Conservation (phyloP, 306 rosid species). For the Dalbergia cochinchinensis region DNA sequence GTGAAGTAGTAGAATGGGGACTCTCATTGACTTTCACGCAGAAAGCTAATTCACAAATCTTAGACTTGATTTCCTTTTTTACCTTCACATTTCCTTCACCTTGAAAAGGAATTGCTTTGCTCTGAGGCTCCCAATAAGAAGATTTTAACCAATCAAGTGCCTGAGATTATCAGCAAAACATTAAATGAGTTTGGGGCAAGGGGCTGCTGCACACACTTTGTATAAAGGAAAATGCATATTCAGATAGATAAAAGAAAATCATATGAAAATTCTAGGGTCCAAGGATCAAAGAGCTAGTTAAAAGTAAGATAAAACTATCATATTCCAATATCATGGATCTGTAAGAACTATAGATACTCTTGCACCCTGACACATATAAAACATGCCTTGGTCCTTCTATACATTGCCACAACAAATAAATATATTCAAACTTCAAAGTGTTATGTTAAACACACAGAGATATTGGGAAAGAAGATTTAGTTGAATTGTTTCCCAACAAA, state of each 20-base stretch:
- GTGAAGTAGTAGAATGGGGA: slow-evolving; percentile 50
- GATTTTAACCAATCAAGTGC: slow-evolving; percentile 94
- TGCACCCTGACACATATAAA: not conserved
- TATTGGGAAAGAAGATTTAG: slow-evolving; percentile 10
- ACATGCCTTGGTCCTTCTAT: not conserved
- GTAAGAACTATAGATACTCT: not conserved
- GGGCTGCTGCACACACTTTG: not conserved
- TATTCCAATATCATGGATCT: slow-evolving; percentile 38
- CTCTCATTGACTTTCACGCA: slow-evolving; percentile 58
- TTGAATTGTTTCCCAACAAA: slow-evolving; percentile 13
- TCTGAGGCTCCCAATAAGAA: slow-evolving; percentile 96
- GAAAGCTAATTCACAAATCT: slow-evolving; percentile 67
- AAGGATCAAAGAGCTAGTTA: slow-evolving; percentile 15
- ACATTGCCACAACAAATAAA: not conserved
- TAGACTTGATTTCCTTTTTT: slow-evolving; percentile 69
- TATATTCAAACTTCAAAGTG: not conserved
- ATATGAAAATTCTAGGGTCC: not conserved
- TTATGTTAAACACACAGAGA: not conserved
- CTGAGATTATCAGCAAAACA: slow-evolving; percentile 58
- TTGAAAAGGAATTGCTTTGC: slow-evolving; percentile 82
- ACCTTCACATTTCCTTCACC: slow-evolving; percentile 59
- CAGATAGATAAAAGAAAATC: slow-evolving; percentile 4
- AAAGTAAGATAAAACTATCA: not conserved
- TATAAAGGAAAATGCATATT: not conserved
- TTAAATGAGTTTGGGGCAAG: not conserved